Percentiles rank a stretch among this genome's conserved stretches.
These are phyloP conservation scores for Penicillium psychrosexuale DNA, from an alignment of 2,329 filamentous ascomycete genomes.

Conservation along the genomic window DNA sequence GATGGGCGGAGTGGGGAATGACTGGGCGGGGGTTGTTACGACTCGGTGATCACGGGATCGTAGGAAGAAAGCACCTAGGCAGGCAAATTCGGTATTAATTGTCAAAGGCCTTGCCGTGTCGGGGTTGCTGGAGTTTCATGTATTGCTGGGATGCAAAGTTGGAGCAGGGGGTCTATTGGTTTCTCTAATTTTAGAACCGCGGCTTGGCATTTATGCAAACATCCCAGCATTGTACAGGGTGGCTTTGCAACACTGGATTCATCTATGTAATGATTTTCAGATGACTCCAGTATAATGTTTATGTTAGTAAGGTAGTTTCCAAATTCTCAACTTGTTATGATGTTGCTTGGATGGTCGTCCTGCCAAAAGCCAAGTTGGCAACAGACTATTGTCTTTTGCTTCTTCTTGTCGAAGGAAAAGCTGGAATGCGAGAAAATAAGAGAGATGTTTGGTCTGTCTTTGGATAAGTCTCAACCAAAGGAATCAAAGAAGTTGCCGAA, in stretches of 20 bases:
- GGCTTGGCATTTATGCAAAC: background rate
- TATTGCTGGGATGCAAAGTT: background rate
- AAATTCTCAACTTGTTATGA: background rate
- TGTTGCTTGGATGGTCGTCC: background rate
- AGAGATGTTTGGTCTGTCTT: background rate
- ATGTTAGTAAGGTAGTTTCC: background rate
- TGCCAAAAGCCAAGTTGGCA: background rate
- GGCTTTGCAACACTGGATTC: background rate
- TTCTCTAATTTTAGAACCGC: background rate
- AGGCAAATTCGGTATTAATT: background rate
- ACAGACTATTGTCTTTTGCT: background rate
- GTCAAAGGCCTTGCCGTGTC: background rate
- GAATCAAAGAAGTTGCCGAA: background rate
- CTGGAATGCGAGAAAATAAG: background rate
- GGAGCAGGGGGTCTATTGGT: background rate
- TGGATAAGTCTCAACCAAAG: background rate
- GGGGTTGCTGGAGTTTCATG: background rate
- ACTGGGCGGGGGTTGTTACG: background rate
- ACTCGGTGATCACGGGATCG: background rate
- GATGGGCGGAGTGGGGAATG: background rate
- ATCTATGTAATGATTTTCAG: background rate
- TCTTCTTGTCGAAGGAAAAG: background rate
- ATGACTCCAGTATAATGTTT: background rate
- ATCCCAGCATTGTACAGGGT: background rate
- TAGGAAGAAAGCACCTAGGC: background rate